phyloP scores from a whole-genome alignment of 306 rosid species.

The Malus asiatica region DNA sequence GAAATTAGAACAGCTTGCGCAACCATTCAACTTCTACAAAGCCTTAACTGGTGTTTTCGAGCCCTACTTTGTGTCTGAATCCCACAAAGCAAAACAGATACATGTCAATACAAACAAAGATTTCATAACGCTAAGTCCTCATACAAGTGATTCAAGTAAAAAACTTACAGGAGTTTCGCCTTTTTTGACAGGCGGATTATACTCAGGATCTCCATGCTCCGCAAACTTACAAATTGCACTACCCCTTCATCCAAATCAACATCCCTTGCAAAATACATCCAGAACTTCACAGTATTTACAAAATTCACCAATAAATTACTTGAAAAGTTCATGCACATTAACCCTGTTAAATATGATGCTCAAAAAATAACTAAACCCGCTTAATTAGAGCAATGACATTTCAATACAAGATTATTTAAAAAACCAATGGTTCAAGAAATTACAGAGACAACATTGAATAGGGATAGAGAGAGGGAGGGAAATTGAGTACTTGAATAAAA shows the following conservation, averaged over 20 bases:
- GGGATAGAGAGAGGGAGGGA: too few species aligned
- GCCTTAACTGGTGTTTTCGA: slow-evolving; percentile 66
- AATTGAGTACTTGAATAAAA: too few species aligned
- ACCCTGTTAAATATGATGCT: not conserved
- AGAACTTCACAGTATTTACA: not conserved
- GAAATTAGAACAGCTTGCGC: too few species aligned
- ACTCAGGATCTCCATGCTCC: slow-evolving; percentile 76
- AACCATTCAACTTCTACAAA: not conserved
- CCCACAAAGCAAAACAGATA: slow-evolving; percentile 12
- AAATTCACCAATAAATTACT: not conserved
- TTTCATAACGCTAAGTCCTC: not conserved
- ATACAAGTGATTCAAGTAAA: not conserved
- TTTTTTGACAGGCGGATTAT: slow-evolving; percentile 56
- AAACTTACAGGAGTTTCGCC: slow-evolving; percentile 80
- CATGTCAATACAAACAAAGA: not conserved
- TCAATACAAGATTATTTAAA: not conserved
- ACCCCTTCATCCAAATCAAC: slow-evolving; percentile 45
- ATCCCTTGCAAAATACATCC: not conserved
- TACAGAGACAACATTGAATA: too few species aligned
- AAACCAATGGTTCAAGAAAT: too few species aligned
- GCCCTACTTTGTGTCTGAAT: slow-evolving; percentile 68
- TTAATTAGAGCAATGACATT: not conserved
- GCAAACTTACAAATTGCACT: slow-evolving; percentile 80
- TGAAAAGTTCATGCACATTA: not conserved
- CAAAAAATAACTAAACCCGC: not conserved